phyloP scores from a whole-genome alignment of 768 basidiomycete species.

The Mycena olivaceomarginata region DNA sequence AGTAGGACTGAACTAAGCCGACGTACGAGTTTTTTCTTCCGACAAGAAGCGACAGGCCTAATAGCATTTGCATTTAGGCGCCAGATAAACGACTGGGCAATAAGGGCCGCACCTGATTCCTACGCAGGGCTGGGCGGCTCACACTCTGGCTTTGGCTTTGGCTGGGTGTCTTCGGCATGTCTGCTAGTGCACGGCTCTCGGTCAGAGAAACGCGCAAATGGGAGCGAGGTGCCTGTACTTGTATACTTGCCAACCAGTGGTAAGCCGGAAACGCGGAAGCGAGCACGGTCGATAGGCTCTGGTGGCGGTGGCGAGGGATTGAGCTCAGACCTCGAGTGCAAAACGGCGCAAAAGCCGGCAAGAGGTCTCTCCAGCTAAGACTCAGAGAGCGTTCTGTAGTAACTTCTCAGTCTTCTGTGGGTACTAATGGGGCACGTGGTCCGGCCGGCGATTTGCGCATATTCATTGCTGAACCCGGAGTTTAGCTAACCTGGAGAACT shows the following conservation, averaged over 20 bases:
- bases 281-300: background rate
- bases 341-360: background rate
- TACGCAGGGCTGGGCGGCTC: constrained; percentile 80
- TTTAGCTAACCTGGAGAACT: too few species aligned
- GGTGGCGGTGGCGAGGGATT: background rate
- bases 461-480: too few species aligned
- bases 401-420: background rate
- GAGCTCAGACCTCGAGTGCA: constrained; percentile 8
- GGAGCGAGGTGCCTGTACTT: background rate
- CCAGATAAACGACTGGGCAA: constrained; percentile 1
- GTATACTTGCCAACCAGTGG: background rate
- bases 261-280: constrained; percentile 9
- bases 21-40: constrained; percentile 89
- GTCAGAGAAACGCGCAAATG: constrained; percentile 12
- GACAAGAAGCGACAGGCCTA: constrained; percentile 90
- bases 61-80: constrained; percentile 15
- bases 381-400: too few species aligned
- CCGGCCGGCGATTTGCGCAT: too few species aligned
- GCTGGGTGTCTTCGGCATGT: constrained; percentile 83
- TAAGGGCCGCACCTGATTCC: constrained; percentile 78
- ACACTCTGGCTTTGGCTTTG: constrained; percentile 59
- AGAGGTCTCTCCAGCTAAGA: too few species aligned
- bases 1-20: background rate
- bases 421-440: background rate
- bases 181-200: constrained; percentile 2